phyloP scores from a whole-genome alignment of 1,284 basidiomycete species.

The Bondarzewia mesenterica region DNA sequence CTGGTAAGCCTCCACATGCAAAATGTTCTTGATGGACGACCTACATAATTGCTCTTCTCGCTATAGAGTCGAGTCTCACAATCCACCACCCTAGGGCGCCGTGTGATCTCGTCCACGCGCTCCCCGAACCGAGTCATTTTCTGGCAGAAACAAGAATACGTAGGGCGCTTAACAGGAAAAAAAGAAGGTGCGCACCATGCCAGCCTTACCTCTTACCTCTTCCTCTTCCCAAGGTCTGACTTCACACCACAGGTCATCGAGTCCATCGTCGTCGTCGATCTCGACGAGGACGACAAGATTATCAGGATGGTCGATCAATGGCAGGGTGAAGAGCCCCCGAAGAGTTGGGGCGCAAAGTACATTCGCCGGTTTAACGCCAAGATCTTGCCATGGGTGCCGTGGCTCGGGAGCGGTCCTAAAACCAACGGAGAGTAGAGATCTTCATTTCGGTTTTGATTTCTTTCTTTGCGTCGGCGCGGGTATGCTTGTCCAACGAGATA shows the following conservation, averaged over 20 bases:
- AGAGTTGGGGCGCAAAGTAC: conserved; percentile 34
- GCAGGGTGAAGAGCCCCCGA: conserved; percentile 49
- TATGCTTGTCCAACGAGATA: not conserved
- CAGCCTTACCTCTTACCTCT: not conserved
- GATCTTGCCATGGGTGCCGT: conserved; percentile 41
- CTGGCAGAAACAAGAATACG: conserved; percentile 56
- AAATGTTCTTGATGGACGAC: conserved; percentile 1
- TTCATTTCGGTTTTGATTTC: not conserved
- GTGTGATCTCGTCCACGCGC: conserved; percentile 49
- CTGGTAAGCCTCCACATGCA: too few species aligned
- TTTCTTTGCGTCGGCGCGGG: not conserved
- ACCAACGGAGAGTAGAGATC: conserved; percentile 4
- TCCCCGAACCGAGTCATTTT: conserved; percentile 51
- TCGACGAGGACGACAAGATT: conserved; percentile 58
- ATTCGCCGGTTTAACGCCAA: conserved; percentile 44
- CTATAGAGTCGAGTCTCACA: too few species aligned
- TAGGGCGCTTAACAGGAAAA: conserved; percentile 38
- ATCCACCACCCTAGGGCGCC: conserved; percentile 40
- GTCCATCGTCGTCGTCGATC: conserved; percentile 55
- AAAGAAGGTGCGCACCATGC: conserved; percentile 36
- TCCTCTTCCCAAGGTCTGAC: not conserved
- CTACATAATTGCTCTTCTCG: not conserved
- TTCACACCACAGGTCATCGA: conserved; percentile 28
- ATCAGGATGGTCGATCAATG: conserved; percentile 53
- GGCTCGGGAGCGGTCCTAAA: conserved; percentile 40